These are phyloP conservation scores for Mrakia frigida DNA, from an alignment of 768 basidiomycete genomes.

Conservation along the genomic window DNA sequence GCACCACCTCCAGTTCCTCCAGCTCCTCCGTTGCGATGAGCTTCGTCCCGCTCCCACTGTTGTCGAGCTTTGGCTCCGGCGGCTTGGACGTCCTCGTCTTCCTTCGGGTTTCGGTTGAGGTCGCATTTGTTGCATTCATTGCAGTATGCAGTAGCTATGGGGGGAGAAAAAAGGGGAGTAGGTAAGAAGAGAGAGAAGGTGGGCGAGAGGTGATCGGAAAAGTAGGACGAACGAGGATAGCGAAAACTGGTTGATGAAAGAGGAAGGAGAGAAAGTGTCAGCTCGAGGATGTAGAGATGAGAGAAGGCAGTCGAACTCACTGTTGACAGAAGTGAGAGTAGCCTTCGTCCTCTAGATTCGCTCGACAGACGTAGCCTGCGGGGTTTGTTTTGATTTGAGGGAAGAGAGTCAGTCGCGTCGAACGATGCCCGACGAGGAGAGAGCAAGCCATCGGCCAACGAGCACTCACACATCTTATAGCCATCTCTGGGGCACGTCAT, in stretches of 20 bases:
- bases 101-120: slow-evolving; percentile 27
- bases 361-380: slow-evolving; percentile 30
- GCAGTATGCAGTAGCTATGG: slow-evolving; percentile 19
- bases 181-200: neutral
- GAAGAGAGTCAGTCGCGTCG: neutral
- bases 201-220: neutral
- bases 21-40: neutral
- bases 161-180: neutral
- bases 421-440: neutral
- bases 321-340: slow-evolving; percentile 33
- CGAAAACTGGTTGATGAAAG: neutral
- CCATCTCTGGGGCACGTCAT: slow-evolving; percentile 32
- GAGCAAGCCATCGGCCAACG: too few species aligned
- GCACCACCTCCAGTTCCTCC: too few species aligned
- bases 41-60: slow-evolving; percentile 6
- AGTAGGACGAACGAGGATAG: neutral
- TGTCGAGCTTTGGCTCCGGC: slow-evolving; percentile 10
- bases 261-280: neutral
- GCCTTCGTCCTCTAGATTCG: slow-evolving; percentile 25
- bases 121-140: slow-evolving; percentile 28
- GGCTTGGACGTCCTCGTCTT: slow-evolving; percentile 22
- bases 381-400: neutral
- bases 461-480: slow-evolving; percentile 33
- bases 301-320: neutral
- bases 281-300: neutral